Evolutionary conservation across 1,139 yeast species (phyloP), one percentile per base, ranked within the genome.

Genomic region (Taphrina wiesneri): DNA sequence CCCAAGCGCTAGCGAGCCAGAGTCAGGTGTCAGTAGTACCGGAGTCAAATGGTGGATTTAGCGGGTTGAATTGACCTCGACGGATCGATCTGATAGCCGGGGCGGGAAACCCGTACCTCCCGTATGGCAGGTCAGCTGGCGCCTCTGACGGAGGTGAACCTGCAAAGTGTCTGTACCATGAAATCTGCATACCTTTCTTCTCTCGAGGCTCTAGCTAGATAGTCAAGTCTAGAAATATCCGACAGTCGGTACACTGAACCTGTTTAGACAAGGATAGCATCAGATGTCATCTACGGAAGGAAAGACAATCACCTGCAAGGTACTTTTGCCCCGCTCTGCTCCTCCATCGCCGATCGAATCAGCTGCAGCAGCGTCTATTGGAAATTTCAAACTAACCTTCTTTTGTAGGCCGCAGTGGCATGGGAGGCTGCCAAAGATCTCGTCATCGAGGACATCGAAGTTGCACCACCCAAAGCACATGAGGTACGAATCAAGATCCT

Each of bases 351-450:
- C 34, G 11, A 30, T 30, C 11, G 34, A 30, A n/a, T n/a, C n/a
- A n/a, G n/a, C n/a, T 11, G 34, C 9, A 6, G 34, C 34, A 30
- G 34, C 34, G 34, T 30, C 34, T n/a, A n/a, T n/a, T n/a, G 34
- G 11, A 30, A 11, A 6, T 30, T 11, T 6, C 6, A 30, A 26
- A 25, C 62, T 45, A 15, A 45, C 15, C 13, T 17, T 17, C n/a
- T 13, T 3, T 5, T 21, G 17, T 25, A 54, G 67, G 99, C 99
- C 66, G 99, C 99, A 63, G 90, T 93, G 73, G 97, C 98, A 70
- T 93, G 98, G 95, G 96, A 88, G 77, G 96, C 98, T 39, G 81
- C 79, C 54, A 85, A 90, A 77, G 97, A 96, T 68, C 82, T 93
- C 73, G 74, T 85, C 57, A 83, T 93, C 69, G 99, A 95, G 79